phyloP scores from a whole-genome alignment of 2,329 filamentous ascomycete species.

The Didymella pomorum region DNA sequence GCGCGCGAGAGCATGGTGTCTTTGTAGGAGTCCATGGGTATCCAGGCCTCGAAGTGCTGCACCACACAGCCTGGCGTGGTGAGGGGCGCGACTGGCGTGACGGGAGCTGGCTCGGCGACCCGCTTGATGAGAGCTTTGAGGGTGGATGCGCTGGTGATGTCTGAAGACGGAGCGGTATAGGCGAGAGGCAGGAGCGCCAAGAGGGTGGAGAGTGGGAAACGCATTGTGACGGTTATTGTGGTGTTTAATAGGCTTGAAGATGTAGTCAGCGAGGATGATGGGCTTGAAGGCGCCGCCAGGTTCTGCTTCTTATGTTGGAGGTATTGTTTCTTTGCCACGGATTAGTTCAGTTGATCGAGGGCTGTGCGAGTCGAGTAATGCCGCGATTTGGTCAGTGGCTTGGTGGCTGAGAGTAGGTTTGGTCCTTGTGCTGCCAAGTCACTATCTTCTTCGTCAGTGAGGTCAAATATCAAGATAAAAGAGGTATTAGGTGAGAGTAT shows the following conservation, averaged over 20 bases:
- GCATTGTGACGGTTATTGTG: conserved; percentile 5
- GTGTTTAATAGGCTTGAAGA: background rate
- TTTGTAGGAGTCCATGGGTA: background rate
- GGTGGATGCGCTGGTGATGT: background rate
- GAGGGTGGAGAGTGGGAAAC: background rate
- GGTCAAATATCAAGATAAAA: background rate
- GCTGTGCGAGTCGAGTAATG: conserved; percentile 1
- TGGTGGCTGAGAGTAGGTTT: conserved; percentile 2
- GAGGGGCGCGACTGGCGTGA: background rate
- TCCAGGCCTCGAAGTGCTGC: conserved; percentile 2
- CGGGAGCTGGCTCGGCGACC: background rate
- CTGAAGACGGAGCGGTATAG: background rate
- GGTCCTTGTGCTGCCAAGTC: background rate
- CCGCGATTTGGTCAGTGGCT: conserved; percentile 1
- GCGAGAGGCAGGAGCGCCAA: conserved; percentile 1
- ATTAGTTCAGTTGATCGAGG: background rate
- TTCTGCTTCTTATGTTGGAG: conserved; percentile 10
- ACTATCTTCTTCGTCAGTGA: background rate
- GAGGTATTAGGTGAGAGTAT: background rate
- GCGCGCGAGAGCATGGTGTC: background rate
- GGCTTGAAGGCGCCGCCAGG: conserved; percentile 9
- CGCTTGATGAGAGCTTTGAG: background rate
- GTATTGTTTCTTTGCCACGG: background rate
- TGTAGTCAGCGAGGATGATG: conserved; percentile 1
- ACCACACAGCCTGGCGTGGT: background rate